Evolutionary conservation across 306 rosid genomes (phyloP), one percentile per base, ranked within the genome.

Genomic region (Cucumis melo): DNA sequence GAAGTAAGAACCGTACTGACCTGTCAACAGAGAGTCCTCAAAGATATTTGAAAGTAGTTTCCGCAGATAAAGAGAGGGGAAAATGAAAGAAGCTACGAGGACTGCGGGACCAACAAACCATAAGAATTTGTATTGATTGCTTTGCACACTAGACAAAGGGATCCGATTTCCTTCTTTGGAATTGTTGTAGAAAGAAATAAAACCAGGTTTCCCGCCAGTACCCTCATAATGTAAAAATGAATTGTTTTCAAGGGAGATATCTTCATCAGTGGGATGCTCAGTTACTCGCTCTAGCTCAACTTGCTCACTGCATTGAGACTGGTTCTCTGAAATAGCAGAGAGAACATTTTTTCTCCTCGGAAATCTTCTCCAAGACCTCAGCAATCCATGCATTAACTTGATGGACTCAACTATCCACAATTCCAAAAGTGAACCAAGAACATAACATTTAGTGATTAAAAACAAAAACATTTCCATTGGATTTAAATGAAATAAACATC

Each of bases 11-110:
- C 66, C 19, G 77, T 76, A 78, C 83, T 82, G 77, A 89, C 98
- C 98, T 78, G 99, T 94, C 76, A 94, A 82, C 85, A 94, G 79
- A 46, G 99, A 94, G 86, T 94, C 99, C 89, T 94, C 99, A 83
- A 90, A 94, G 79, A 94, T 59, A 73, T 86, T 79, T 65, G 95
- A 90, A 23, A 94, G 89, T 51, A 90, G 73, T 89, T 83, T 87
- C 50, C 97, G 96, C 79, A 94, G 75, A 84, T 94, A 92, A 21
- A 94, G 95, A 2, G 99, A 92, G 29, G 99, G 99, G 80, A 92
- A 90, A 81, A 94, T 85, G 87, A 94, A 94, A 64, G 99, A 94
- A 73, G 97, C 91, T 65, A 94, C 96, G 20, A 94, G 97, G 74
- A 94, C 86, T 23, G 96, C 86, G 39, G 99, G 99, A 73, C 97